These are phyloP conservation scores for Hanseniaspora occidentalis DNA, from an alignment of 805 yeast species.

Conservation along the genomic window DNA sequence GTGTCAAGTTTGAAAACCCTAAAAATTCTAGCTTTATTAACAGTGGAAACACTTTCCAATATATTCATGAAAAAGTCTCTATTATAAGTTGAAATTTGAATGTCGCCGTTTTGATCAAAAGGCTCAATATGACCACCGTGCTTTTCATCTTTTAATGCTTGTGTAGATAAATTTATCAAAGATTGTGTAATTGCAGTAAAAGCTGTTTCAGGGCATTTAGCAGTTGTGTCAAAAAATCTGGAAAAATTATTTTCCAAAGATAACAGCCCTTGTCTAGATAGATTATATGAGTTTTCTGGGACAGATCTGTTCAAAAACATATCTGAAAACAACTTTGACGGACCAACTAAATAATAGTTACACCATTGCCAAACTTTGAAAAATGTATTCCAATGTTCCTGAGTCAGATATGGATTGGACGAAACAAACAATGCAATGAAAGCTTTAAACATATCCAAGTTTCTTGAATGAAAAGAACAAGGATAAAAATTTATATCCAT, in stretches of 20 bases:
- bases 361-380: constrained; percentile 67
- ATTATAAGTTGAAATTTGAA: constrained; percentile 37
- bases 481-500: constrained; percentile 24
- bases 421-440: constrained; percentile 65
- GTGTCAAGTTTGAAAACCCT: constrained; percentile 14
- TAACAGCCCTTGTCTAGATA: constrained; percentile 34
- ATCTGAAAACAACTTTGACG: constrained; percentile 29
- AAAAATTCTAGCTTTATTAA: constrained; percentile 41
- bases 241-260: constrained; percentile 42
- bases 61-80: constrained; percentile 41
- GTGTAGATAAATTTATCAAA: constrained; percentile 31
- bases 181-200: constrained; percentile 36
- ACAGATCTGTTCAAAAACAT: constrained; percentile 26
- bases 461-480: constrained; percentile 48
- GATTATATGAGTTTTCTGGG: constrained; percentile 28
- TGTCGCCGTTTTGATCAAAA: constrained; percentile 11
- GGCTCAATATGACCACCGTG: constrained; percentile 13
- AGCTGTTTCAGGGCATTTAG: constrained; percentile 38
- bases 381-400: constrained; percentile 49
- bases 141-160: constrained; percentile 8
- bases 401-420: constrained; percentile 58
- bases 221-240: constrained; percentile 54
- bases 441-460: constrained; percentile 67
- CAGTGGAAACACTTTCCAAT: constrained; percentile 37
- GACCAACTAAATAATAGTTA: constrained; percentile 57